A percentile compares a stretch with the other conserved stretches of the same genome.
Evolutionary conservation across 2,329 filamentous ascomycete species (phyloP).

Genomic region (Ophiostoma montium): DNA sequence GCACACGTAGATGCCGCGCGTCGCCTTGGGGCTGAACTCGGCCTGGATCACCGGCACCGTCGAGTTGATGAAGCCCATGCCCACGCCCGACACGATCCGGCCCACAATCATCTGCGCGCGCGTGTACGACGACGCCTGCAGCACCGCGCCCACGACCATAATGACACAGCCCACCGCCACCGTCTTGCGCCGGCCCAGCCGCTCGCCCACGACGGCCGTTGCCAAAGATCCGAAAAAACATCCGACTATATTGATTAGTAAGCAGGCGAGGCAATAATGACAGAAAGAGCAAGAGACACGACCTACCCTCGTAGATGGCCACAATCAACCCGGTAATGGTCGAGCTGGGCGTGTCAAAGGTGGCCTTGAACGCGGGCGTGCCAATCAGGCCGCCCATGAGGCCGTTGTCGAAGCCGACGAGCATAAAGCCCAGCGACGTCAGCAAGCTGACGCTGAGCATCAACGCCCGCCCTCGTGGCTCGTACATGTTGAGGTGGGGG

Average conservation of each 20-base stretch:
- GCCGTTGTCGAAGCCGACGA: slow-evolving; percentile 9
- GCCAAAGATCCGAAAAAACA: slow-evolving; percentile 38
- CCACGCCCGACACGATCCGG: slow-evolving; percentile 25
- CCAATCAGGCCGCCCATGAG: slow-evolving; percentile 9
- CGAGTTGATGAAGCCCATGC: slow-evolving; percentile 25
- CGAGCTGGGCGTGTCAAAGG: slow-evolving; percentile 5
- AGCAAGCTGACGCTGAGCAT: slow-evolving; percentile 6
- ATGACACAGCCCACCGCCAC: slow-evolving; percentile 21
- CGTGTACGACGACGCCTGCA: slow-evolving; percentile 22
- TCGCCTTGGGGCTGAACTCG: slow-evolving; percentile 17
- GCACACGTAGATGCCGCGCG: slow-evolving; percentile 7
- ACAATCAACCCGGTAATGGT: slow-evolving; percentile 8
- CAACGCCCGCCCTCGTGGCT: slow-evolving; percentile 3
- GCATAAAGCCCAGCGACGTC: slow-evolving; percentile 10
- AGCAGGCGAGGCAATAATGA: not conserved
- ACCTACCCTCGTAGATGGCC: slow-evolving; percentile 27
- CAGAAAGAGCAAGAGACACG: not conserved
- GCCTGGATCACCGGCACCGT: slow-evolving; percentile 23
- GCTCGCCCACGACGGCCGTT: slow-evolving; percentile 21
- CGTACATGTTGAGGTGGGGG: slow-evolving; percentile 4
- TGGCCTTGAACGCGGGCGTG: slow-evolving; percentile 4
- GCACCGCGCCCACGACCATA: slow-evolving; percentile 21
- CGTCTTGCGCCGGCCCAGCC: slow-evolving; percentile 21
- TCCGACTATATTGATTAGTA: slow-evolving; percentile 24
- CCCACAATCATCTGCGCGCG: slow-evolving; percentile 27